phyloP scores from a whole-genome alignment of 208 protist species.

The Blechomonas ayalai region DNA sequence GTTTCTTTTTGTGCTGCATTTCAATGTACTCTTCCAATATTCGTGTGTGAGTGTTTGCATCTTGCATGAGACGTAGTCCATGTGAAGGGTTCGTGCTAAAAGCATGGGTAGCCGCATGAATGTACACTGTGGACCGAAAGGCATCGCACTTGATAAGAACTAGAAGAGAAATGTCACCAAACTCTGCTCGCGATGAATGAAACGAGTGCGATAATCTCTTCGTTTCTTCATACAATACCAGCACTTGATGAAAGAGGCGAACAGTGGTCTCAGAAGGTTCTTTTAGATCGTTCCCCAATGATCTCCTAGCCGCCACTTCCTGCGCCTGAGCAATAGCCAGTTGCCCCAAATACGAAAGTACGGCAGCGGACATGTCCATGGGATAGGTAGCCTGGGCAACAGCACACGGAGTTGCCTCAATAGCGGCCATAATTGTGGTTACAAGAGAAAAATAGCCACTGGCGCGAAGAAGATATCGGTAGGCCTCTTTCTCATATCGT shows the following conservation, averaged over 20 bases:
- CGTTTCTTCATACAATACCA: constrained; percentile 37
- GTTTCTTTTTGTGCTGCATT: constrained; percentile 19
- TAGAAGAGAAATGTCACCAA: constrained; percentile 19
- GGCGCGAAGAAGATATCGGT: constrained; percentile 45
- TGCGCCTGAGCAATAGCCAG: constrained; percentile 54
- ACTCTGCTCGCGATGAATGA: constrained; percentile 16
- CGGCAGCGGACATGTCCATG: constrained; percentile 16
- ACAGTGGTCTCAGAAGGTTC: constrained; percentile 14
- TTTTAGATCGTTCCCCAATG: constrained; percentile 32
- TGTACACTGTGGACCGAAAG: constrained; percentile 32
- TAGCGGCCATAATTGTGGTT: constrained; percentile 18
- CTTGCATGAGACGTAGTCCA: constrained; percentile 18
- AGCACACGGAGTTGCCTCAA: constrained; percentile 29
- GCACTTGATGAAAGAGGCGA: constrained; percentile 42
- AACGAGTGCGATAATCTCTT: constrained; percentile 10
- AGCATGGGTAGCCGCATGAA: constrained; percentile 27
- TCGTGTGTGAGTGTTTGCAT: constrained; percentile 16
- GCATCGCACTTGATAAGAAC: constrained; percentile 38
- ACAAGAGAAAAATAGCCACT: constrained; percentile 51
- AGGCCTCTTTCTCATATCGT: constrained; percentile 53
- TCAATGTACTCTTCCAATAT: constrained; percentile 20
- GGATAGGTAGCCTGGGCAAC: constrained; percentile 21
- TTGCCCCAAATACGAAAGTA: constrained; percentile 24
- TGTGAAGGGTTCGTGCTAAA: constrained; percentile 33
- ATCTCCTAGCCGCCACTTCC: constrained; percentile 42